phyloP scores from a whole-genome alignment of 306 rosid species.

The Cucumis hystrix region DNA sequence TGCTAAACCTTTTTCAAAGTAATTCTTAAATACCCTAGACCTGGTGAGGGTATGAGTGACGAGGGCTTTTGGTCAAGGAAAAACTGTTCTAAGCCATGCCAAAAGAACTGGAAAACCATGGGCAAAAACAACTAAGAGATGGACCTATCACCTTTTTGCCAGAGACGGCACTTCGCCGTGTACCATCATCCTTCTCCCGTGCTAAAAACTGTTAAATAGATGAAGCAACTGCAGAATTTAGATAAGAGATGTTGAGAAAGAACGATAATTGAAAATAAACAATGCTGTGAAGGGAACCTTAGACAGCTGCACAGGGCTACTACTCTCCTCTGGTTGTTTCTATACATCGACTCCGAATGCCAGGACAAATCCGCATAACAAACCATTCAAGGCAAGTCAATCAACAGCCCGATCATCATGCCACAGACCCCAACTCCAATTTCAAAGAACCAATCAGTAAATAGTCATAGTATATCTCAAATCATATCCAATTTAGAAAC shows the following conservation, averaged over 20 bases:
- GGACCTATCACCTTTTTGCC: constrained; percentile 65
- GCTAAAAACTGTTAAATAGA: constrained; percentile 55
- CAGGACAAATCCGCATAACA: constrained; percentile 59
- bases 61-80: neutral
- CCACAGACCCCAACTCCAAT: constrained; percentile 98
- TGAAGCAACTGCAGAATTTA: neutral
- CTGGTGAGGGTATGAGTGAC: neutral
- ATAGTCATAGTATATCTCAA: constrained; percentile 59
- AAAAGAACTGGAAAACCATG: neutral
- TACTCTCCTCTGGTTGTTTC: constrained; percentile 61
- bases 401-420: constrained; percentile 50
- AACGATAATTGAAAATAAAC: neutral
- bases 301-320: constrained; percentile 90
- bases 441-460: constrained; percentile 73
- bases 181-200: constrained; percentile 71
- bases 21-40: neutral
- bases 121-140: neutral
- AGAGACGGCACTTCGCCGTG: constrained; percentile 90
- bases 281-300: constrained; percentile 37
- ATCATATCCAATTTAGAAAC: neutral
- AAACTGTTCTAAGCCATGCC: neutral
- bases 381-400: constrained; percentile 62
- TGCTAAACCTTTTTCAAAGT: neutral
- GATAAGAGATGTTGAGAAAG: neutral
- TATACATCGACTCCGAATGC: constrained; percentile 77